These are phyloP conservation scores for Clonostachys chloroleuca DNA, from an alignment of 2,329 filamentous ascomycete genomes.

Conservation along the genomic window DNA sequence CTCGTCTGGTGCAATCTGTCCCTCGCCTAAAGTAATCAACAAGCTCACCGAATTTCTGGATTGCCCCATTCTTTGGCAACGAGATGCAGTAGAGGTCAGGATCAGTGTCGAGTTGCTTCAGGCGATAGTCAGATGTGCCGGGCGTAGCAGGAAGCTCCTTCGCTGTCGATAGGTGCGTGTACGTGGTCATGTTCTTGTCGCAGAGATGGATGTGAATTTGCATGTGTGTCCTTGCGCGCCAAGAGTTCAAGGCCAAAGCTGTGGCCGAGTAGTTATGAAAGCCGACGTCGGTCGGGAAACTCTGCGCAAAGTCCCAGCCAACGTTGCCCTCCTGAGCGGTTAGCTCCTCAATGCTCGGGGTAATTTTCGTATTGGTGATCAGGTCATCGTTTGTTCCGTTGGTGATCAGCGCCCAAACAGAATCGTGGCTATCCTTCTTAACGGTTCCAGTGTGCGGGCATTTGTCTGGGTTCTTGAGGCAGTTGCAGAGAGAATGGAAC, in stretches of 20 bases:
- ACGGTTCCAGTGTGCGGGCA: not conserved
- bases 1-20: not conserved
- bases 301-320: not conserved
- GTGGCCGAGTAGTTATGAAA: slow-evolving; percentile 1
- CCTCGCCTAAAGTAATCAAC: slow-evolving; percentile 1
- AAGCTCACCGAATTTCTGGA: not conserved
- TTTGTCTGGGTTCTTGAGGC: slow-evolving; percentile 1
- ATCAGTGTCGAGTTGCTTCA: not conserved
- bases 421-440: not conserved
- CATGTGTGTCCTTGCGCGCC: slow-evolving; percentile 4
- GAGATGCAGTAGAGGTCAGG: not conserved
- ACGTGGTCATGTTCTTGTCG: slow-evolving; percentile 1
- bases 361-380: not conserved
- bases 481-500: slow-evolving; percentile 6
- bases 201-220: slow-evolving; percentile 10
- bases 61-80: not conserved
- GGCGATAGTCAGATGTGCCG: not conserved
- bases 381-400: not conserved
- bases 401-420: not conserved
- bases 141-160: not conserved
- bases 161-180: not conserved
- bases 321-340: not conserved
- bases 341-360: not conserved
- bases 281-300: no score
- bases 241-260: slow-evolving; percentile 6